Evolutionary conservation across 2,329 filamentous ascomycete species (phyloP), one percentile per base, ranked within the genome.

Genomic region (Aspergillus pseudoviridinutans): DNA sequence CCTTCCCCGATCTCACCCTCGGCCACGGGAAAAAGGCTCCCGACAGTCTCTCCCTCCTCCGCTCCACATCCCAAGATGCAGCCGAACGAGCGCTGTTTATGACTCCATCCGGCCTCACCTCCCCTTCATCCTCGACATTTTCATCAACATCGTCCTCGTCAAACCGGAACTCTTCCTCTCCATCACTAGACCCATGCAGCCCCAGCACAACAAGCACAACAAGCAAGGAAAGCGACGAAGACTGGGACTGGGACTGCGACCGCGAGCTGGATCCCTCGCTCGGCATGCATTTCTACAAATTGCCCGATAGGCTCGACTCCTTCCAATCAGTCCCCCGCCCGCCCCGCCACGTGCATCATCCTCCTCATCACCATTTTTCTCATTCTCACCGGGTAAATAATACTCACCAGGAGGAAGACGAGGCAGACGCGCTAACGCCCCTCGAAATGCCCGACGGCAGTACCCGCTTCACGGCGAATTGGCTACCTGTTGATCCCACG

Each of bases 371-470:
- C 12, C 50, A 27, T n/a, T 41, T 12, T 9, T 2, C 9, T 4
- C 28, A 29, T 1, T 1, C n/a, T 3, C 17, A 42, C n/a, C 41
- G 41, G 22, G 29, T 44, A 10, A 44, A 28, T 25, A 25, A 25
- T 25, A 25, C 25, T 4, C 25, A 25, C 4, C 25, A 4, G 4
- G 25, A 25, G 4, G 25, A 47, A n/a, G 53, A 63, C 1, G 55
- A 58, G 5, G 61, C 63, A 1, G 59, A 63, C 0, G 58, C 17
- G 22, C 57, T 66, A 5, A 68, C 64, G 27, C 66, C 65, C 9
- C 61, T 72, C 25, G 69, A 72, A 54, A 72, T 72, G 70, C 70
- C 70, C 3, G 70, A 72, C 51, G 70, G 70, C 0, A 67, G 61
- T 29, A 71, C 65, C 8, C 69, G 70, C 24, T 58, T 66, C 41